Conservation (phyloP, 2,329 filamentous ascomycete genomes). For the Pseudogymnoascus sp. region DNA sequence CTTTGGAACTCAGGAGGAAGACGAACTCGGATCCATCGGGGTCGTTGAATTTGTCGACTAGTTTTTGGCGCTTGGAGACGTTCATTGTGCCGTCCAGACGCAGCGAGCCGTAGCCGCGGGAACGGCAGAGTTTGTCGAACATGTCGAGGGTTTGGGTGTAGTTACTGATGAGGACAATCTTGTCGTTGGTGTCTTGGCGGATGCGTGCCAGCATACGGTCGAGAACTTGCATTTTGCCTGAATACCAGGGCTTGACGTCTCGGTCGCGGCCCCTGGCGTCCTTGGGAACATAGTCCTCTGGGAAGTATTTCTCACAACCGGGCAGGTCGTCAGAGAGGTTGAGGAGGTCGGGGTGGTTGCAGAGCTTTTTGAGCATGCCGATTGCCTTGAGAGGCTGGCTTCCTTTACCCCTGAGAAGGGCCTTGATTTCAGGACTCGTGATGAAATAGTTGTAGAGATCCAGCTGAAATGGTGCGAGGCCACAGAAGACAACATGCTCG, state of each 20-base stretch:
- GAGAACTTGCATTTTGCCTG: constrained; percentile 96
- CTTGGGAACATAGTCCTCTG: constrained; percentile 81
- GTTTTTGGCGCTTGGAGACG: constrained; percentile 90
- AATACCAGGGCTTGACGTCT: constrained; percentile 92
- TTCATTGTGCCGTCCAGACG: constrained; percentile 97
- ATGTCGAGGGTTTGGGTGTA: constrained; percentile 95
- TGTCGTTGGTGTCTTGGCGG: constrained; percentile 92
- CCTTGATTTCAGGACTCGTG: constrained; percentile 88
- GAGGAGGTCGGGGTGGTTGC: constrained; percentile 92
- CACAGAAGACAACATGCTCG: constrained; percentile 98
- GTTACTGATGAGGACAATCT: constrained; percentile 97
- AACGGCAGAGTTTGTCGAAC: constrained; percentile 83
- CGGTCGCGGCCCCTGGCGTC: constrained; percentile 82
- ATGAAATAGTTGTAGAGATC: constrained; percentile 97
- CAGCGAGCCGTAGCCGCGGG: constrained; percentile 74
- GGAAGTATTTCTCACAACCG: constrained; percentile 73
- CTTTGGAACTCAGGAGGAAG: constrained; percentile 94
- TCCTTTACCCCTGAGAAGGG: constrained; percentile 82
- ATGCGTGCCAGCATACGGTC: constrained; percentile 96
- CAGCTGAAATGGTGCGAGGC: constrained; percentile 83
- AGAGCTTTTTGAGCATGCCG: constrained; percentile 93
- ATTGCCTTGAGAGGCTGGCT: constrained; percentile 96
- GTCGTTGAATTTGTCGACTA: constrained; percentile 97
- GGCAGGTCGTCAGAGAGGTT: constrained; percentile 77
- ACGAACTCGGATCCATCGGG: constrained; percentile 84